Evolutionary conservation across 768 basidiomycete genomes (phyloP).

Genomic region (Termitomyces sp.): DNA sequence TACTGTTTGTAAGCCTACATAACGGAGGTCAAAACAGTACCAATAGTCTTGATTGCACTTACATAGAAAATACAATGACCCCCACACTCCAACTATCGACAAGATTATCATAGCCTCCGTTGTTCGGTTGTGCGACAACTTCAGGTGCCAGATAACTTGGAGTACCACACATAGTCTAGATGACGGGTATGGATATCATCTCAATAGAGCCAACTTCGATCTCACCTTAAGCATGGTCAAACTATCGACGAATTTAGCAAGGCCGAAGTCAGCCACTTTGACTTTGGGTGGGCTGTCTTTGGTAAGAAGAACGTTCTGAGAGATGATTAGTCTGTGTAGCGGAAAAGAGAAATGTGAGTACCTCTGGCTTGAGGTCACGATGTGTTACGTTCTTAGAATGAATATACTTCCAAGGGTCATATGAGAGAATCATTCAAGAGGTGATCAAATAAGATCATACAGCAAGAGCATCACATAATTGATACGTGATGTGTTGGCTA

Average conservation of each 20-base stretch:
- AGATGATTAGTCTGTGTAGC: slow-evolving; percentile 1
- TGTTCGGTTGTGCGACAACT: slow-evolving; percentile 66
- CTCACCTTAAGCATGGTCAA: slow-evolving; percentile 72
- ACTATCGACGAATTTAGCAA: slow-evolving; percentile 88
- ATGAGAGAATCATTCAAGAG: neutral
- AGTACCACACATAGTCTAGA: slow-evolving; percentile 92
- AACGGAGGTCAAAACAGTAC: neutral
- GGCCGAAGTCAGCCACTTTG: slow-evolving; percentile 95
- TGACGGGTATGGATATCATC: neutral
- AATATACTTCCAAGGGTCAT: slow-evolving; percentile 44
- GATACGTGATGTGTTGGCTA: slow-evolving; percentile 68
- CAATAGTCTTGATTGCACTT: slow-evolving; percentile 1
- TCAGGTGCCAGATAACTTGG: slow-evolving; percentile 94
- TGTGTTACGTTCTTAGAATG: slow-evolving; percentile 80
- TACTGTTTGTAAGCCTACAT: slow-evolving; percentile 67
- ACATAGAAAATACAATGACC: slow-evolving; percentile 93
- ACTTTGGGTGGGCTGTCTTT: slow-evolving; percentile 61
- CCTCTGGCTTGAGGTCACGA: slow-evolving; percentile 92
- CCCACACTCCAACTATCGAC: slow-evolving; percentile 98
- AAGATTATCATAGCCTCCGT: slow-evolving; percentile 76
- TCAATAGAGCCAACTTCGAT: neutral
- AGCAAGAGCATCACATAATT: slow-evolving; percentile 78
- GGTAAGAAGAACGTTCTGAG: slow-evolving; percentile 82
- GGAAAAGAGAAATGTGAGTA: slow-evolving; percentile 21
- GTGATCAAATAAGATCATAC: slow-evolving; percentile 34